Conservation (phyloP, 176 grass and related monocot species). For the Lolium multiflorum region DNA sequence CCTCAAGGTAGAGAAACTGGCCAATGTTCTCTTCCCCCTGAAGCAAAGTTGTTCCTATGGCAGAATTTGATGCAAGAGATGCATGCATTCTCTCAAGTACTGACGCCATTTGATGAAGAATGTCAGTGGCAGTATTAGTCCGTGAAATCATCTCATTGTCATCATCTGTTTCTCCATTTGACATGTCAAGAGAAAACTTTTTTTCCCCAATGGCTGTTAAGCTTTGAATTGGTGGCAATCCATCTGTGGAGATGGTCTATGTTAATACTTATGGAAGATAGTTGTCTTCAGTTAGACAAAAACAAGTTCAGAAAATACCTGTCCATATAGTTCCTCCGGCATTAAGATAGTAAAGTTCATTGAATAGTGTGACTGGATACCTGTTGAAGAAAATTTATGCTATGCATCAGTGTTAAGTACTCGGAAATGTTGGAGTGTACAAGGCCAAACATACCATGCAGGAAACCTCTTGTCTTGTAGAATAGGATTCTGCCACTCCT, state of each 20-base stretch:
- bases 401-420: conserved; percentile 44
- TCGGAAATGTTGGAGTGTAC: neutral
- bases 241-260: conserved; percentile 64
- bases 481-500: conserved; percentile 94
- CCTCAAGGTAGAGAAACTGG: conserved; percentile 98
- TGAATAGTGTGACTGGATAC: conserved; percentile 96
- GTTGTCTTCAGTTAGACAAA: conserved; percentile 16
- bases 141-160: conserved; percentile 37
- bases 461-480: conserved; percentile 85
- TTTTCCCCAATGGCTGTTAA: conserved; percentile 74
- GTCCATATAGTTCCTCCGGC: conserved; percentile 99
- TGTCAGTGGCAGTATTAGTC: conserved; percentile 69
- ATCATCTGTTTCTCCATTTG: conserved; percentile 61
- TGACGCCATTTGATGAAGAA: conserved; percentile 84
- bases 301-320: conserved; percentile 51
- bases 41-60: conserved; percentile 83
- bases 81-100: conserved; percentile 75
- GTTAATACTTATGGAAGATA: conserved; percentile 41
- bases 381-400: conserved; percentile 54
- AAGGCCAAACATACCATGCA: conserved; percentile 61
- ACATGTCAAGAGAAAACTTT: conserved; percentile 88
- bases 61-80: conserved; percentile 72
- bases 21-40: conserved; percentile 93
- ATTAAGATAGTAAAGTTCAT: conserved; percentile 99
- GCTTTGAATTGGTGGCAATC: conserved; percentile 84